Evolutionary conservation across 2,329 filamentous ascomycete genomes (phyloP).

Genomic region (Pseudovirgaria hyperparasitica): DNA sequence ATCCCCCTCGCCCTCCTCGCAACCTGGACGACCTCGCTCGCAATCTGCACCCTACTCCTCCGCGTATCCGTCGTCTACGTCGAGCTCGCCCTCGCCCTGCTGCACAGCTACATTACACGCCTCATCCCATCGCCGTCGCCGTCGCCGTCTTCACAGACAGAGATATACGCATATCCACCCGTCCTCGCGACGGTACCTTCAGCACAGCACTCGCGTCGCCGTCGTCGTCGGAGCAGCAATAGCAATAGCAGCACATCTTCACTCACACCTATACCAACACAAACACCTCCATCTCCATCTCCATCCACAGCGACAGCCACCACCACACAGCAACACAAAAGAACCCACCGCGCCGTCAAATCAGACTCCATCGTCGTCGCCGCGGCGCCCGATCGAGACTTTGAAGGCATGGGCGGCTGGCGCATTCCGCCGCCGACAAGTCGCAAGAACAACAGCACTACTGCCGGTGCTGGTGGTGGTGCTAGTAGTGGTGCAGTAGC

Average conservation of each 20-base stretch:
- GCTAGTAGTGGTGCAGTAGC: too few species aligned
- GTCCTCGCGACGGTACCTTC: slow-evolving; percentile 10
- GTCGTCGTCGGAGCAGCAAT: slow-evolving; percentile 13
- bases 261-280: slow-evolving; percentile 9
- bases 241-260: slow-evolving; percentile 13
- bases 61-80: slow-evolving; percentile 29
- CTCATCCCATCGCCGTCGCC: slow-evolving; percentile 13
- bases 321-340: too few species aligned
- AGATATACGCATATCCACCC: too few species aligned
- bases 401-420: slow-evolving; percentile 32
- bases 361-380: slow-evolving; percentile 20
- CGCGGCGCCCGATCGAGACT: slow-evolving; percentile 24
- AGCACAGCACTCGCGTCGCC: slow-evolving; percentile 8
- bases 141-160: slow-evolving; percentile 7
- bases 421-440: too few species aligned
- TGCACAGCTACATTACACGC: slow-evolving; percentile 25
- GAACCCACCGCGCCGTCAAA: slow-evolving; percentile 15
- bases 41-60: slow-evolving; percentile 23
- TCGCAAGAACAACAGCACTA: too few species aligned
- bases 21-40: slow-evolving; percentile 24
- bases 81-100: slow-evolving; percentile 27
- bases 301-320: slow-evolving; percentile 2
- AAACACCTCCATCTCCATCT: slow-evolving; percentile 5
- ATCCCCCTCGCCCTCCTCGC: slow-evolving; percentile 27
- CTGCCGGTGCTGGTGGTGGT: too few species aligned